Evolutionary conservation across 2,329 filamentous ascomycete species (phyloP).

Genomic region (Cylindrodendrum hubeiense): DNA sequence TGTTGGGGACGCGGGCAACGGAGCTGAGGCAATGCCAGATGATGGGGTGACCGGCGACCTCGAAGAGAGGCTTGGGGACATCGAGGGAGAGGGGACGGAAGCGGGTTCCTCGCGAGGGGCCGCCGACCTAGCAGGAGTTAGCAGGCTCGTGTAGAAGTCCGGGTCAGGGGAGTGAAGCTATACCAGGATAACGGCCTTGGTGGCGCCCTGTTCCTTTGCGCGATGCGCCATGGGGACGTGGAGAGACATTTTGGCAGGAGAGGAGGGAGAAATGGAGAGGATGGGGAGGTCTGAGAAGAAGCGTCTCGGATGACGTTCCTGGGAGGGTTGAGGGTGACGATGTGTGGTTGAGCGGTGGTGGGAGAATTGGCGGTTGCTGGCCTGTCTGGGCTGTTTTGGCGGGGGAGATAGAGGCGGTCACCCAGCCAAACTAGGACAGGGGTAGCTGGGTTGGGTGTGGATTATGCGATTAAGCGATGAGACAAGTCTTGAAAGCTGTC

Average conservation of each 20-base stretch:
- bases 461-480: slow-evolving; percentile 39
- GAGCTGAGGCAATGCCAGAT: slow-evolving; percentile 97
- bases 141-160: slow-evolving; percentile 23
- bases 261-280: not conserved
- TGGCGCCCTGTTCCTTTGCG: slow-evolving; percentile 69
- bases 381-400: slow-evolving; percentile 13
- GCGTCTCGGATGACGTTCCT: slow-evolving; percentile 18
- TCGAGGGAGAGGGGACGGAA: slow-evolving; percentile 96
- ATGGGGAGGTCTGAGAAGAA: not conserved
- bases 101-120: slow-evolving; percentile 93
- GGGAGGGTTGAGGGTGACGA: not conserved
- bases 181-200: slow-evolving; percentile 96
- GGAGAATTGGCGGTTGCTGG: slow-evolving; percentile 18
- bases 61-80: slow-evolving; percentile 98
- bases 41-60: slow-evolving; percentile 97
- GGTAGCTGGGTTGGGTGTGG: slow-evolving; percentile 13
- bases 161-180: slow-evolving; percentile 31
- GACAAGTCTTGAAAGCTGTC: slow-evolving; percentile 24
- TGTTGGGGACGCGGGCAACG: slow-evolving; percentile 87
- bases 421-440: slow-evolving; percentile 3
- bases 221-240: slow-evolving; percentile 67
- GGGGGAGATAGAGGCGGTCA: slow-evolving; percentile 28
- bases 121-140: slow-evolving; percentile 78
- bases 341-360: slow-evolving; percentile 12
- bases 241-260: slow-evolving; percentile 62